Evolutionary conservation across 148 eudicot genomes (phyloP).

Genomic region (Arbutus unedo): DNA sequence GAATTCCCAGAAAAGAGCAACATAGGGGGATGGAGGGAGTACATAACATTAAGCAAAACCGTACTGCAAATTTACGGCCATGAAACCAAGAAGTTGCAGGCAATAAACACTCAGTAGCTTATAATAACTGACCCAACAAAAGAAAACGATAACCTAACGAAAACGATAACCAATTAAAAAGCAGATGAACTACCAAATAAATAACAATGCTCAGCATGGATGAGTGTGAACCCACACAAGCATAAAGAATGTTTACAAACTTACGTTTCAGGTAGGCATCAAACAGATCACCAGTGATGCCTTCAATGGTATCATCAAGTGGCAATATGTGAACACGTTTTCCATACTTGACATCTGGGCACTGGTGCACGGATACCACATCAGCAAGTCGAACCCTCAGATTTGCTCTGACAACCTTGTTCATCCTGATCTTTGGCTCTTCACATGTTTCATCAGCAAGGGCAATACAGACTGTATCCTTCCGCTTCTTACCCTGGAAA

Average conservation of each 20-base stretch:
- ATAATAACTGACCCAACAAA: neutral
- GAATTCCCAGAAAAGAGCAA: neutral
- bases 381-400: conserved; percentile 26
- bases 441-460: conserved; percentile 27
- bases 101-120: neutral
- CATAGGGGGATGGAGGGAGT: neutral
- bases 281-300: conserved; percentile 38
- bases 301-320: conserved; percentile 37
- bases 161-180: neutral
- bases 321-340: conserved; percentile 35
- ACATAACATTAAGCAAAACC: neutral
- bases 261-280: conserved; percentile 39
- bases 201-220: neutral
- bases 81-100: neutral
- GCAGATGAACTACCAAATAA: neutral
- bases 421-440: conserved; percentile 29
- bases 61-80: neutral
- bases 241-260: neutral
- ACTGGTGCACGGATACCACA: conserved; percentile 25
- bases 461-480: conserved; percentile 27
- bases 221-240: no score
- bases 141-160: neutral
- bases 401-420: conserved; percentile 27
- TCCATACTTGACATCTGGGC: conserved; percentile 33
- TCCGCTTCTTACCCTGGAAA: conserved; percentile 24